Evolutionary conservation across 73 alveolate genomes (phyloP).

Genomic region (Breviolum minutum): DNA sequence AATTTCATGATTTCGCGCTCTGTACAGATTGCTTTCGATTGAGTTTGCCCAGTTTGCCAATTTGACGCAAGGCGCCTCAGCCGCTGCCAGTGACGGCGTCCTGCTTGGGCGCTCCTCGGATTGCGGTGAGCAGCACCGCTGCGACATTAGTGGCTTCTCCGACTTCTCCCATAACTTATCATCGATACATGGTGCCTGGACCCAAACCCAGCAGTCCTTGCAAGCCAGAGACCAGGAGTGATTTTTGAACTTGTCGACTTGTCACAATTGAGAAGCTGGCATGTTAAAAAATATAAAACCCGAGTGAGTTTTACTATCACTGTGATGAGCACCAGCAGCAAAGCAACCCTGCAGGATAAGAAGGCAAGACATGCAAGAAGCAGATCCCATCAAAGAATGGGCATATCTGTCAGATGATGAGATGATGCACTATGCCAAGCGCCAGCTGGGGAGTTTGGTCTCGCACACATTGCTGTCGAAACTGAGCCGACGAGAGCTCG

Average conservation of each 20-base stretch:
- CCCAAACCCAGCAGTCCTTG: background rate
- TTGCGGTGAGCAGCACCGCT: background rate
- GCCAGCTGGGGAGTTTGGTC: conserved; percentile 33
- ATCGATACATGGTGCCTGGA: background rate
- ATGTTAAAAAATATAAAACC: too few species aligned
- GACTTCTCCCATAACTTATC: background rate
- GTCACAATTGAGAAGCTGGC: too few species aligned
- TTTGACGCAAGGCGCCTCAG: background rate
- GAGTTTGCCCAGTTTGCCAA: background rate
- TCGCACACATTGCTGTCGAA: conserved; percentile 22
- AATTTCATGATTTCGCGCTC: background rate
- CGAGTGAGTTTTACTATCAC: background rate
- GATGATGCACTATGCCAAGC: conserved; percentile 25
- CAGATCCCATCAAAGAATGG: conserved; percentile 30
- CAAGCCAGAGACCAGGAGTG: background rate
- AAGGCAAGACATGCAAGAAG: too few species aligned
- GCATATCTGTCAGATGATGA: conserved; percentile 68
- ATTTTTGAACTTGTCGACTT: background rate
- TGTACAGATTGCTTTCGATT: too few species aligned
- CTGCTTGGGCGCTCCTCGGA: background rate
- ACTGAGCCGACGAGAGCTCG: conserved; percentile 38
- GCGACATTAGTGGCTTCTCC: conserved; percentile 8
- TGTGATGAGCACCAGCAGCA: background rate
- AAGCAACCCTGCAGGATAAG: background rate
- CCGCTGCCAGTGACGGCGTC: conserved; percentile 19